Conservation (phyloP, 192 early-diverging fungal species). For the Entomortierella beljakovae region DNA sequence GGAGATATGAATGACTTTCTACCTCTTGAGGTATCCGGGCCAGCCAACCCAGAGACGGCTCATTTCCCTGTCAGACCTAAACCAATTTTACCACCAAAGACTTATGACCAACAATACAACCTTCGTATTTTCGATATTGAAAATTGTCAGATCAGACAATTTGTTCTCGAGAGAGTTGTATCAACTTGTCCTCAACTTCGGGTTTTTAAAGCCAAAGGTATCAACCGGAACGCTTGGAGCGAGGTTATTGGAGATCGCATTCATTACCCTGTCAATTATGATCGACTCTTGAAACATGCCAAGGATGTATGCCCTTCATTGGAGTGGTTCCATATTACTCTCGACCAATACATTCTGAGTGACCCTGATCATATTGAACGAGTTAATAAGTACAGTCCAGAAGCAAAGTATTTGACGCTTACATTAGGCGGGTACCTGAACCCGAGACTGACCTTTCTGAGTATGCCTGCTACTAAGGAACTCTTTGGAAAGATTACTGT, state of each 20-base stretch:
- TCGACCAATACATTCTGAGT: background rate
- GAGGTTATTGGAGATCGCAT: background rate
- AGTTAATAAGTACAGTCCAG: background rate
- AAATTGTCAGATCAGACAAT: background rate
- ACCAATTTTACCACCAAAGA: background rate
- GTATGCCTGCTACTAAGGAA: too few species aligned
- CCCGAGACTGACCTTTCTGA: background rate
- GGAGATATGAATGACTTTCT: constrained; percentile 5
- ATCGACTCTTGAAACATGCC: background rate
- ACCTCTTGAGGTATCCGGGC: background rate
- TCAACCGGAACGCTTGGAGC: background rate
- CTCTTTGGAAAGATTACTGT: background rate
- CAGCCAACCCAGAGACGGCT: constrained; percentile 23
- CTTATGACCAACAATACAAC: constrained; percentile 11
- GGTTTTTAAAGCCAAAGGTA: constrained; percentile 7
- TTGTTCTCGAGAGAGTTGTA: constrained; percentile 23
- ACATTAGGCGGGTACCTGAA: background rate
- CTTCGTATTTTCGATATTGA: constrained; percentile 11
- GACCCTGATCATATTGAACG: too few species aligned
- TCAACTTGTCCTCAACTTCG: constrained; percentile 28
- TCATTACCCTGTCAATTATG: background rate
- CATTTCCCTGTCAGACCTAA: constrained; percentile 12
- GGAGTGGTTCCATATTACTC: constrained; percentile 8
- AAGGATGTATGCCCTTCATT: background rate
- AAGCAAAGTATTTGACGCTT: background rate